Evolutionary conservation across 345 rosid species (phyloP).

Genomic region (Salix arbutifolia): DNA sequence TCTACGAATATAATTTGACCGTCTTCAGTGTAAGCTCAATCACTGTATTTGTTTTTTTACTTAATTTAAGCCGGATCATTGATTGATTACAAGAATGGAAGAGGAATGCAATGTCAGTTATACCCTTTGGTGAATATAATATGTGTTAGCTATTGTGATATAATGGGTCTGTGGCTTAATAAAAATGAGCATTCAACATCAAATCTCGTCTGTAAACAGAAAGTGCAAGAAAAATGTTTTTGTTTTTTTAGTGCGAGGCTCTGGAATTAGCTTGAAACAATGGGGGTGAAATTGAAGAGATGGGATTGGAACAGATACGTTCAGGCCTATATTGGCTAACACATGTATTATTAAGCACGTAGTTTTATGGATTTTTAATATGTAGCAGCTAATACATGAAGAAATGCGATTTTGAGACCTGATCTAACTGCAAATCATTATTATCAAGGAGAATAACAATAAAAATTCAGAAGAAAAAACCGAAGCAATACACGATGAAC

Average conservation of each 20-base stretch:
- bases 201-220: no score
- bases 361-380: background rate
- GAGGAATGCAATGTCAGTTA: background rate
- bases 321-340: background rate
- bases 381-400: background rate
- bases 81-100: background rate
- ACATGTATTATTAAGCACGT: background rate
- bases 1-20: slow-evolving; percentile 4
- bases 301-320: background rate
- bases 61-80: background rate
- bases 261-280: background rate
- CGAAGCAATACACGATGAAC: background rate
- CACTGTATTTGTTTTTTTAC: background rate
- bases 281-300: no score
- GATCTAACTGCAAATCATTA: background rate
- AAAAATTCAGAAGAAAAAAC: background rate
- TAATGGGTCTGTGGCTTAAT: background rate
- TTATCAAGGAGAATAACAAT: background rate
- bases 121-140: background rate
- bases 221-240: no score
- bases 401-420: background rate
- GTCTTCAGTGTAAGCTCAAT: background rate
- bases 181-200: background rate
- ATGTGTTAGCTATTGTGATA: background rate
- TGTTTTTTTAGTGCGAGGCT: background rate